Base-by-base conservation (phyloP, 768 basidiomycete species). In the Cystofilobasidium bisporidii region DNA sequence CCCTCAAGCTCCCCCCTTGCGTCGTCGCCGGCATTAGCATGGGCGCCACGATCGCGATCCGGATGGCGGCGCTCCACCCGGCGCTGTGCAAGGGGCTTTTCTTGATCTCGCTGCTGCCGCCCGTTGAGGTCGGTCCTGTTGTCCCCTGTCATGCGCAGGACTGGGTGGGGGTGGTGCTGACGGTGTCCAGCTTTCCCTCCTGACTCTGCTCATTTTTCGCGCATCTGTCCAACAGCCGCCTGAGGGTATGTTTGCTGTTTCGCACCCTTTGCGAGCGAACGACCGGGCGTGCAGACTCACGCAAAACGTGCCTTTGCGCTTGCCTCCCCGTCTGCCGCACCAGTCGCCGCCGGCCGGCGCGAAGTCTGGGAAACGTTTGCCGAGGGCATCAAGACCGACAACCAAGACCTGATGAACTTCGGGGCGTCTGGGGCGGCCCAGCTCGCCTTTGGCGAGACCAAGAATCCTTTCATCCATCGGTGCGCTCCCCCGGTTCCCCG, bases 331-430 rank as follows among this genome's bases (percentile, higher is more conserved):
- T 43, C 26, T 38, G 8, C 9, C 33, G 55, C 33, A 12, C 33
- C 20, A 65, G 65, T 68, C 43, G 67, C 48, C 22, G 33, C 33
- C 24, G 67, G 67, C 30, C 61, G 67, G 57, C 38, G 38, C n/a
- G 67, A 68, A 38, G 61, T 68, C 32, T 68, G 61, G 67, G 67
- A 68, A 47, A 56, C 53, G 28, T 56, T 56, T 32, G 53, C 53
- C 53, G 53, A 56, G 30, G 53, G 53, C 28, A 32, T 56, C 30
- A 3, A 17, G 53, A 56, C 28, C 53, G 53, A 56, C 53, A 20
- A 32, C 53, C 18, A 28, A 8, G 30, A 28, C 15, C 30, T 56
- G 4, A 32, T 32, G 53, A 10, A 28, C 18, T 20, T 56, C 8
- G 53, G 53, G 28, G 53, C 53, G 26, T 56, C 53, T 2, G 53